phyloP scores from a whole-genome alignment of 139 green algal genomes.

The Microglena sp. region DNA sequence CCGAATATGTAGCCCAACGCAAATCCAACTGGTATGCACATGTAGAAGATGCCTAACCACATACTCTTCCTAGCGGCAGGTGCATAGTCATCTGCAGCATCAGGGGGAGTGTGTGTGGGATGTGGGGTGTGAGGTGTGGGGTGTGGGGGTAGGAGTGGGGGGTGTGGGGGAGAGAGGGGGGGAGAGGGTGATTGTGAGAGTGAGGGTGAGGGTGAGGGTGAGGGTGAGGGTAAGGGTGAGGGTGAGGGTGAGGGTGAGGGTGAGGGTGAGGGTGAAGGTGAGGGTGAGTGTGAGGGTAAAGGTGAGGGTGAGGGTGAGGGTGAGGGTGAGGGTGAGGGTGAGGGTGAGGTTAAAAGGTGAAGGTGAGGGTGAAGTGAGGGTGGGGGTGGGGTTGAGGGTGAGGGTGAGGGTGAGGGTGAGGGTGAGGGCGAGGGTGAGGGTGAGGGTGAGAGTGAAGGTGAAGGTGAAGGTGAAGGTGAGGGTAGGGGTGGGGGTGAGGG shows the following conservation, averaged over 20 bases:
- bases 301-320: not conserved
- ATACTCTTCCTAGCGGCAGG: conserved; percentile 53
- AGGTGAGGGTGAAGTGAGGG: no score
- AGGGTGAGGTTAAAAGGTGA: not conserved
- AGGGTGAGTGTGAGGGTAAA: not conserved
- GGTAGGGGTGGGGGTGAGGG: not conserved
- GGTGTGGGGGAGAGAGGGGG: not conserved
- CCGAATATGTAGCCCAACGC: conserved; percentile 1
- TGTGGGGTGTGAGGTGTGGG: not conserved
- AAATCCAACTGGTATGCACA: conserved; percentile 80
- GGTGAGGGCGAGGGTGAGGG: no score
- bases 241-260: not conserved
- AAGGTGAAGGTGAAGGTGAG: not conserved
- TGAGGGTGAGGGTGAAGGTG: not conserved
- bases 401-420: no score
- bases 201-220: not conserved
- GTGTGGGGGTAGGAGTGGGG: not conserved
- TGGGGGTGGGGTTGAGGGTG: no score
- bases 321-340: not conserved
- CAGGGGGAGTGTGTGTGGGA: not conserved
- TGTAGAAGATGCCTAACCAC: conserved; percentile 86
- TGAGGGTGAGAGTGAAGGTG: not conserved
- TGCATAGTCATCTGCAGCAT: conserved; percentile 73
- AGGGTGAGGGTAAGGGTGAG: not conserved
- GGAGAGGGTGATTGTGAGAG: not conserved